A percentile compares a stretch with the other conserved stretches of the same genome.
Evolutionary conservation across 306 rosid genomes (phyloP).

Genomic region (Rosa chinensis): DNA sequence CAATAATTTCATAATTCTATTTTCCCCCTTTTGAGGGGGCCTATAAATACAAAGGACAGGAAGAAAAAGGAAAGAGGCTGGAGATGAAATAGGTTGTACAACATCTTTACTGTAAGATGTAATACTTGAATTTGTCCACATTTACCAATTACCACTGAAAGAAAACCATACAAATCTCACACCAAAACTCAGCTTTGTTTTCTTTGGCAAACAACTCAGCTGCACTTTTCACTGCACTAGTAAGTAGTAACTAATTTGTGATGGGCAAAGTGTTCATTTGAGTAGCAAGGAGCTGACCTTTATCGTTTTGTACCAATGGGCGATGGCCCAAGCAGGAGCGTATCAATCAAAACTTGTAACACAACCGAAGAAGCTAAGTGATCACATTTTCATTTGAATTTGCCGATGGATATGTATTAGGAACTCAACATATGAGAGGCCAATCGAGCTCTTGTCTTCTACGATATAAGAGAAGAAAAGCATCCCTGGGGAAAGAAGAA

Average conservation of each 20-base stretch:
- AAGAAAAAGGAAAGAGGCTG: neutral
- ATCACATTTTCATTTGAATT: constrained; percentile 77
- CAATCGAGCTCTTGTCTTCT: constrained; percentile 72
- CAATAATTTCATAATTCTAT: neutral
- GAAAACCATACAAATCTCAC: neutral
- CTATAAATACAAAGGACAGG: neutral
- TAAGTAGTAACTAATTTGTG: neutral
- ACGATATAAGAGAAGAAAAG: constrained; percentile 70
- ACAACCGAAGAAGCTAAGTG: constrained; percentile 14
- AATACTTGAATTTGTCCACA: neutral
- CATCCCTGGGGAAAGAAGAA: constrained; percentile 53
- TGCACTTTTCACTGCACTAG: neutral
- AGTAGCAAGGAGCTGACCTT: neutral
- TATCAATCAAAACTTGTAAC: neutral
- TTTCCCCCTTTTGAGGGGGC: neutral
- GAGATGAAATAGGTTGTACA: neutral
- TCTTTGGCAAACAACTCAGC: neutral
- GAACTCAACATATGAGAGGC: constrained; percentile 82
- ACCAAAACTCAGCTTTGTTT: constrained; percentile 6
- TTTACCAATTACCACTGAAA: neutral
- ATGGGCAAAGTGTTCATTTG: neutral
- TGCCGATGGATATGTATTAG: constrained; percentile 81
- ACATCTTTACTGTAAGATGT: neutral
- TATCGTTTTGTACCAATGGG: neutral
- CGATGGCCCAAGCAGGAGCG: neutral